Evolutionary conservation across 2,329 filamentous ascomycete species (phyloP).

Genomic region (Saccharata proteae): DNA sequence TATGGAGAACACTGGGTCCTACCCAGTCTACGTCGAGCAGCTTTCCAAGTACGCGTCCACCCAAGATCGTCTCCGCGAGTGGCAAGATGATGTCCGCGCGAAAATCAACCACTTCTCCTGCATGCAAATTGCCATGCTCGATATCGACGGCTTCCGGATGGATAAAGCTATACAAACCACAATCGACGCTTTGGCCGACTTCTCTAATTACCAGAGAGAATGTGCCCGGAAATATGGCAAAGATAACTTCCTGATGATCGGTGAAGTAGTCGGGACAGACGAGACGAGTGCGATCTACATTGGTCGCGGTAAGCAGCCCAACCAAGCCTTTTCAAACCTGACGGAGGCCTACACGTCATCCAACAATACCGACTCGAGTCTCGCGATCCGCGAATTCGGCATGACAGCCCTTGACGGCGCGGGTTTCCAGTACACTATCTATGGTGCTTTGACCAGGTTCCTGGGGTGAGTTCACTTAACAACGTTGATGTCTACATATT

Average conservation of each 20-base stretch:
- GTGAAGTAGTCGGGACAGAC: conserved; percentile 41
- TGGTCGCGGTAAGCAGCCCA: conserved; percentile 48
- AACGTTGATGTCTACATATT: conserved; percentile 1
- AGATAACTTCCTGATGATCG: conserved; percentile 51
- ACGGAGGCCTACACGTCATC: conserved; percentile 36
- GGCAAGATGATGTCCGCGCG: conserved; percentile 45
- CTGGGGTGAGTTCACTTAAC: conserved; percentile 30
- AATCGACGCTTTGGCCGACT: conserved; percentile 48
- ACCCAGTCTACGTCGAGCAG: conserved; percentile 47
- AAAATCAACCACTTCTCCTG: conserved; percentile 51
- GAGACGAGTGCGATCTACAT: conserved; percentile 44
- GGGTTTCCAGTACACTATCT: conserved; percentile 54
- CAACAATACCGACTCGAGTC: conserved; percentile 27
- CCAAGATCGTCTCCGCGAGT: conserved; percentile 55
- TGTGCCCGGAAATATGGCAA: conserved; percentile 48
- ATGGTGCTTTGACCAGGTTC: conserved; percentile 49
- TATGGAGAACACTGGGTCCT: conserved; percentile 29
- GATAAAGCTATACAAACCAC: conserved; percentile 56
- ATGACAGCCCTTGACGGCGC: conserved; percentile 45
- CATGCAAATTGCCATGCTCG: conserved; percentile 49
- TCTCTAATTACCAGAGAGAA: conserved; percentile 43
- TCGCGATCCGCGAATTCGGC: conserved; percentile 35
- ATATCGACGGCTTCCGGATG: conserved; percentile 55
- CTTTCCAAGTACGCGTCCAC: conserved; percentile 55
- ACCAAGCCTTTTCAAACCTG: conserved; percentile 37